A percentile compares a stretch with the other conserved stretches of the same genome.
phyloP scores from a whole-genome alignment of 108 stramenopile species.

The Pseudonitzschia multiseries region DNA sequence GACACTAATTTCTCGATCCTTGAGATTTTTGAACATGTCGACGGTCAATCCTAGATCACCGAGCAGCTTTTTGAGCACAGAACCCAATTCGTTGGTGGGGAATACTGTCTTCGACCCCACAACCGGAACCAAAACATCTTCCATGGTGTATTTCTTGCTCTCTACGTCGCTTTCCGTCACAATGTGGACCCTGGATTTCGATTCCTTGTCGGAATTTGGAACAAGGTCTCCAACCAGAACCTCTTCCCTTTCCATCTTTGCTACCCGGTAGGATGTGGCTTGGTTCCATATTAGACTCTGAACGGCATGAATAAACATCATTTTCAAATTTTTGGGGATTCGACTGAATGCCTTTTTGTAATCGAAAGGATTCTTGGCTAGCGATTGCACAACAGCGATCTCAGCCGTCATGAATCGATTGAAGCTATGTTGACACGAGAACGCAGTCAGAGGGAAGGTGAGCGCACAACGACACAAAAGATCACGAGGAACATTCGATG shows the following conservation, averaged over 20 bases:
- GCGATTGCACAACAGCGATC: conserved; percentile 55
- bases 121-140: conserved; percentile 86
- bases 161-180: conserved; percentile 66
- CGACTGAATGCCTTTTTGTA: conserved; percentile 79
- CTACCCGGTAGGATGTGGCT: conserved; percentile 52
- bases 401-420: conserved; percentile 79
- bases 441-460: background rate
- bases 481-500: background rate
- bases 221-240: conserved; percentile 74
- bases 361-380: conserved; percentile 68
- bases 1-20: conserved; percentile 48
- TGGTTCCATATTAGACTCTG: conserved; percentile 70
- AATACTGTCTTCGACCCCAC: conserved; percentile 66
- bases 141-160: conserved; percentile 50
- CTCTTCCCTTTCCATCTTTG: conserved; percentile 40
- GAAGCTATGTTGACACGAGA: conserved; percentile 27
- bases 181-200: conserved; percentile 28
- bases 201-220: conserved; percentile 43
- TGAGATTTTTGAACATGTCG: conserved; percentile 46
- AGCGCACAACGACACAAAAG: background rate
- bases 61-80: conserved; percentile 53
- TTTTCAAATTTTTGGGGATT: conserved; percentile 78
- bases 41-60: conserved; percentile 46
- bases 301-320: conserved; percentile 88
- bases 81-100: conserved; percentile 57